A percentile compares a stretch with the other conserved stretches of the same genome.
Evolutionary conservation across 176 grass and related monocot genomes (phyloP).

Genomic region (Oryza meyeriana): DNA sequence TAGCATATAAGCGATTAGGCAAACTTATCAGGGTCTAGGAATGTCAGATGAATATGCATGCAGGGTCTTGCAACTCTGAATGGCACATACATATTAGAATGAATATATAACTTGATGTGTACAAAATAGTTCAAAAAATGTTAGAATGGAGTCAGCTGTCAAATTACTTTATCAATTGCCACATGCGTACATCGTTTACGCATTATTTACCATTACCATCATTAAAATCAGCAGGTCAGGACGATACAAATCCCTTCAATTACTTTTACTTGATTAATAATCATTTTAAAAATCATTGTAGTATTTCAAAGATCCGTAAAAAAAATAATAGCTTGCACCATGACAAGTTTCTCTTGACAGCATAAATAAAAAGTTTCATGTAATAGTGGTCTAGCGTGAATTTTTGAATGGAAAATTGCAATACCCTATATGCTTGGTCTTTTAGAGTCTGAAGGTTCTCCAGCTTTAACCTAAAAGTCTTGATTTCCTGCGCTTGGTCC

Average conservation of each 20-base stretch:
- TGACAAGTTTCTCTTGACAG: not conserved
- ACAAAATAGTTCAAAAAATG: not conserved
- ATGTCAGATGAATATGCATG: not conserved
- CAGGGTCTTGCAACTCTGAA: not conserved
- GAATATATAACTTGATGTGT: not conserved
- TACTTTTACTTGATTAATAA: not conserved
- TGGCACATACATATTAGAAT: not conserved
- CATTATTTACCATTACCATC: not conserved
- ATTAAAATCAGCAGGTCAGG: not conserved
- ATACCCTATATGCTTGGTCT: conserved; percentile 89
- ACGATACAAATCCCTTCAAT: not conserved
- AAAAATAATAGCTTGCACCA: not conserved
- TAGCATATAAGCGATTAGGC: not conserved
- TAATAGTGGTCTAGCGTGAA: not conserved
- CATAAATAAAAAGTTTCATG: not conserved
- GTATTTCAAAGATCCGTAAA: not conserved
- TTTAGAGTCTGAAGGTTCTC: conserved; percentile 95
- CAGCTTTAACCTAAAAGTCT: conserved; percentile 87
- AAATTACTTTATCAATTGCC: not conserved
- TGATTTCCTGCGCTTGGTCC: conserved; percentile 93
- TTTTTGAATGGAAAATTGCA: not conserved
- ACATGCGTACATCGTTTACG: not conserved
- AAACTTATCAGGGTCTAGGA: not conserved
- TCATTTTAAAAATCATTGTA: not conserved
- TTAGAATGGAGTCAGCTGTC: not conserved